Base-by-base conservation (phyloP, 352 stramenopile genomes). In the Phytophthora hibernalis region DNA sequence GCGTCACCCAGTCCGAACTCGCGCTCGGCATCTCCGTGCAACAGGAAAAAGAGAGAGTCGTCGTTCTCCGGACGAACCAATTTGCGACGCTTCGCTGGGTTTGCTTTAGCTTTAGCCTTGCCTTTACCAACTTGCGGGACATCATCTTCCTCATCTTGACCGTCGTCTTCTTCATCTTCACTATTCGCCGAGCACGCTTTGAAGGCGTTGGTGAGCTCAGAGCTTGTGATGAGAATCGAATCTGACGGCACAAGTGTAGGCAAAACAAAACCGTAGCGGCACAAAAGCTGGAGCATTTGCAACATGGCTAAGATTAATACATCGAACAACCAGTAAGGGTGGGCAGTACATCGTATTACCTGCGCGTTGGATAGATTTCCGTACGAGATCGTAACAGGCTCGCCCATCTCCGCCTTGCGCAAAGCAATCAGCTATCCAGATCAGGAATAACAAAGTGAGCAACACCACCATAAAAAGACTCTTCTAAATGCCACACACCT, bases 341-440 rank as follows among this genome's bases (percentile, higher is more conserved):
- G 5, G 35, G 35, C 5, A 7, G 8, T 12, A n/a, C n/a, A 45
- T 20, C 18, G 40, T 47, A 13, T 40, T 64, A 92, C 84, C 84
- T 93, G 80, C 12, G 84, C 82, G 50, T 90, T 93, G 0, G 82
- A 89, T 10, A 93, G 65, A 13, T 88, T 71, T 26, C 84, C 84
- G 51, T 93, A 93, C 15, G 80, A 90, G 53, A 93, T 89, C 7
- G 82, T 87, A 42, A 93, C 80, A 9, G 77, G 50, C 16, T 89
- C 67, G 11, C 47, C 55, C 40, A 79, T 74, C n/a, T 69, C 57
- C 15, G 90, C 74, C 43, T 76, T 65, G 11, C 82, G 80, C 37
- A 81, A 22, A 2, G 80, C 69, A 37, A 80, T 68, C 26, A 93
- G 63, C 84, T 93, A 33, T 54, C 0, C 8, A 58, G 35, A 18